These are phyloP conservation scores for Yamadazyma triangularis DNA, from an alignment of 1,139 yeast genomes.

Conservation along the genomic window DNA sequence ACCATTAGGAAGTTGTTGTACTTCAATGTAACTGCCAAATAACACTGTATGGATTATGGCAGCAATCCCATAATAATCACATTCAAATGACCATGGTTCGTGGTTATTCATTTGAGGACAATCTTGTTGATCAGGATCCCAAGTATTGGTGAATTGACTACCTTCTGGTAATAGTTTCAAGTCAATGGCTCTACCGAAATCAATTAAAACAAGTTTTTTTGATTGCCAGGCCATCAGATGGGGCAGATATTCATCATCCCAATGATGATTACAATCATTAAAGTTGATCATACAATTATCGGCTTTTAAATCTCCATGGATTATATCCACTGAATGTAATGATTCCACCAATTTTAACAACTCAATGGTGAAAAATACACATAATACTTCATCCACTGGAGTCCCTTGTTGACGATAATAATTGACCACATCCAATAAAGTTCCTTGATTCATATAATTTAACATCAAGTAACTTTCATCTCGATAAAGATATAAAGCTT, in stretches of 20 bases:
- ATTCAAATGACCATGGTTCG: constrained; percentile 72
- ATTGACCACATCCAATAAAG: constrained; percentile 70
- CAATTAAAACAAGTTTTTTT: constrained; percentile 65
- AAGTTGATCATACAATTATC: constrained; percentile 82
- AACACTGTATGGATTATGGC: constrained; percentile 68
- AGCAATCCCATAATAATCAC: constrained; percentile 85
- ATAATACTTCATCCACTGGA: constrained; percentile 56
- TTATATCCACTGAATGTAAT: constrained; percentile 59
- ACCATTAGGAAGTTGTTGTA: constrained; percentile 21
- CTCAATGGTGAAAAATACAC: constrained; percentile 61
- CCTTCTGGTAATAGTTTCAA: constrained; percentile 49
- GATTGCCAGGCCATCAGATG: constrained; percentile 56
- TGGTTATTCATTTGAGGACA: constrained; percentile 68
- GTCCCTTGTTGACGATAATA: constrained; percentile 26
- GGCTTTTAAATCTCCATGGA: constrained; percentile 85
- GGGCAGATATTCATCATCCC: constrained; percentile 26
- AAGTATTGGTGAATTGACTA: constrained; percentile 54
- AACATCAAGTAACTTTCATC: constrained; percentile 76
- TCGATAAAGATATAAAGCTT: constrained; percentile 50
- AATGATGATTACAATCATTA: constrained; percentile 23
- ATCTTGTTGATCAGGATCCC: constrained; percentile 69
- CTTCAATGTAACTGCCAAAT: constrained; percentile 60
- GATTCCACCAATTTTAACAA: constrained; percentile 55
- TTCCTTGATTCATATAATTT: constrained; percentile 71
- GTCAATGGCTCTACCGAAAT: constrained; percentile 83